phyloP scores from a whole-genome alignment of 169 alveolate species.

The Plasmodium berghei region DNA sequence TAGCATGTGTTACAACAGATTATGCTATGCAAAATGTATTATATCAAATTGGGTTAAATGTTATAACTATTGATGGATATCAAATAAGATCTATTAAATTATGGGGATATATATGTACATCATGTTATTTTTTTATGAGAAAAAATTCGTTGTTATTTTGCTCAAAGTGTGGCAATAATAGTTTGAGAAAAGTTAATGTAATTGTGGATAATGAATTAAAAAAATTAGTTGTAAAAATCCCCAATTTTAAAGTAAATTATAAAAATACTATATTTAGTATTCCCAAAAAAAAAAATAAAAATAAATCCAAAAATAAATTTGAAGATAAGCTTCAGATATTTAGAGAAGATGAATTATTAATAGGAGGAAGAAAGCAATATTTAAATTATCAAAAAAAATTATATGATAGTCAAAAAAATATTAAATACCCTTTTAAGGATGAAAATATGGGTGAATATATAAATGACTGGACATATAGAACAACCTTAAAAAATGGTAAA shows the following conservation, averaged over 20 bases:
- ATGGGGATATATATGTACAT: slow-evolving; percentile 90
- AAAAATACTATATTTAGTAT: slow-evolving; percentile 86
- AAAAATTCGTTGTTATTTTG: slow-evolving; percentile 86
- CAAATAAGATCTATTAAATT: slow-evolving; percentile 88
- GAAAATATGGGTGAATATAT: slow-evolving; percentile 24
- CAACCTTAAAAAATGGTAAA: slow-evolving; percentile 67
- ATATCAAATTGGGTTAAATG: slow-evolving; percentile 91
- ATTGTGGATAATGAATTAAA: slow-evolving; percentile 81
- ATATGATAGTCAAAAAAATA: slow-evolving; percentile 52
- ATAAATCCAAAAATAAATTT: slow-evolving; percentile 78
- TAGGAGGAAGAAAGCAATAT: slow-evolving; percentile 81
- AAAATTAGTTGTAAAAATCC: slow-evolving; percentile 71
- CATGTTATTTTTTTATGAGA: slow-evolving; percentile 81
- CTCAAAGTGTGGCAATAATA: slow-evolving; percentile 92
- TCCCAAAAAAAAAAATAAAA: slow-evolving; percentile 82
- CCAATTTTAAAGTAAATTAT: slow-evolving; percentile 62
- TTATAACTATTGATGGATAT: slow-evolving; percentile 90
- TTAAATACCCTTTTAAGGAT: slow-evolving; percentile 54
- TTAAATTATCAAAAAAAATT: slow-evolving; percentile 77
- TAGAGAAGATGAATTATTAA: slow-evolving; percentile 87
- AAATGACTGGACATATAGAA: slow-evolving; percentile 61
- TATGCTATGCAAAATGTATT: slow-evolving; percentile 93
- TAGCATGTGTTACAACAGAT: slow-evolving; percentile 92
- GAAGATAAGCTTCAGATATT: slow-evolving; percentile 79
- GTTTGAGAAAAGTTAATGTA: slow-evolving; percentile 88